Evolutionary conservation across 2,329 filamentous ascomycete genomes (phyloP), one percentile per base, ranked within the genome.

Genomic region (Diaporthe vexans): DNA sequence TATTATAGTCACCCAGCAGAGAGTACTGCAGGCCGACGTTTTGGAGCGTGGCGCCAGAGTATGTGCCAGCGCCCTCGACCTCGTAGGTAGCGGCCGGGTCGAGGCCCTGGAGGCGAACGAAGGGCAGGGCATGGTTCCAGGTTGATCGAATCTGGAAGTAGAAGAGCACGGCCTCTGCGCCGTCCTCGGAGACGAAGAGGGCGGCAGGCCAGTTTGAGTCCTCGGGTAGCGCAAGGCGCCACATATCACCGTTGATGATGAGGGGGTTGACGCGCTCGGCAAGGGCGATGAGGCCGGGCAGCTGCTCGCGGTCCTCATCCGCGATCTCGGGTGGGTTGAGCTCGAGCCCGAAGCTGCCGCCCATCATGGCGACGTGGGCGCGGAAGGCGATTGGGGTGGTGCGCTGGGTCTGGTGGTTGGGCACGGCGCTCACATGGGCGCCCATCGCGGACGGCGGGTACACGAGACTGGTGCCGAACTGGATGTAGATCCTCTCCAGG

Each of bases 291-390:
- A 93, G 83, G 0, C 78, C 84, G 0, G 91, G 91, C 0, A 93
- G 85, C 40, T 84, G 83, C 0, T 82, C 84, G 61, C 82, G 84
- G n/a, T 93, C 91, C 17, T 87, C 86, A 0, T 83, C 83, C 0
- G 81, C 81, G 8, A 91, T 85, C 10, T 87, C 84, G 0, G 82
- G 82, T 0, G 91, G 91, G 78, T 92, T 86, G 10, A 93, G 85
- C 79, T 93, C 91, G 15, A 93, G 86, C 0, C 91, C 91, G 77
- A 93, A 93, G 0, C 89, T 91, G 2, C 91, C 91, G 72, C 91
- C 91, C 91, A 92, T 92, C 84, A 92, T 90, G 8, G 91, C 91
- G 0, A 93, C 91, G 72, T 92, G 91, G 0, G 88, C 90, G 46
- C 91, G 89, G 83, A 93, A 92, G 1, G 81, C 80, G 17, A 93